These are phyloP conservation scores for Colletotrichum noveboracense DNA, from an alignment of 2,329 filamentous ascomycete genomes.

Conservation along the genomic window DNA sequence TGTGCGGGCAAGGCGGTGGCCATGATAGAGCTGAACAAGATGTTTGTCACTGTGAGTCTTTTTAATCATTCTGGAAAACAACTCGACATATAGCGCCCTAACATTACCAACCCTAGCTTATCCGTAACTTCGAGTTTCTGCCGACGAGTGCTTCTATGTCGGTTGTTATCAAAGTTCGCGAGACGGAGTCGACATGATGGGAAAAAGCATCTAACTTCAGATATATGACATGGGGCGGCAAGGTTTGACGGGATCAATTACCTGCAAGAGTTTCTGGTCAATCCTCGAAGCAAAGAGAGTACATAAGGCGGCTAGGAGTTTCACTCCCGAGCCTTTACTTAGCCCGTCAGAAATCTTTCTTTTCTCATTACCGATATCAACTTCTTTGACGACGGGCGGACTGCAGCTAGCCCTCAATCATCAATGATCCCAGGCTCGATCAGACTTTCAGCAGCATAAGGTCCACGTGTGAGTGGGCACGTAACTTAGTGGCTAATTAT, in stretches of 20 bases:
- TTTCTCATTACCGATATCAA: not conserved
- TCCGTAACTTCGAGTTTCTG: not conserved
- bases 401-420: not conserved
- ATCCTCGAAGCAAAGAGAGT: not conserved
- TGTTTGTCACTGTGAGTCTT: constrained; percentile 42
- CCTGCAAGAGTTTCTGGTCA: not conserved
- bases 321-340: not conserved
- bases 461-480: not conserved
- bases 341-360: rapidly evolving
- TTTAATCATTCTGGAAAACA: not conserved
- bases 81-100: not conserved
- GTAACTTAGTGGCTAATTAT: not conserved
- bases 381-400: not conserved
- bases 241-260: not conserved
- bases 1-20: constrained; percentile 53
- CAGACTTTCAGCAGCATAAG: not conserved
- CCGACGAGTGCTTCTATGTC: not conserved
- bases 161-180: not conserved
- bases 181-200: not conserved
- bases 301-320: not conserved
- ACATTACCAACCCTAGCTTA: not conserved
- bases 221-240: not conserved
- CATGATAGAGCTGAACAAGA: constrained; percentile 48
- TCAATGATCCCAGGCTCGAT: not conserved
- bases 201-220: not conserved